Percentiles rank a stretch among this genome's conserved stretches.
Evolutionary conservation across 2,329 filamentous ascomycete species (phyloP).

Genomic region (Clonostachys rhizophaga): DNA sequence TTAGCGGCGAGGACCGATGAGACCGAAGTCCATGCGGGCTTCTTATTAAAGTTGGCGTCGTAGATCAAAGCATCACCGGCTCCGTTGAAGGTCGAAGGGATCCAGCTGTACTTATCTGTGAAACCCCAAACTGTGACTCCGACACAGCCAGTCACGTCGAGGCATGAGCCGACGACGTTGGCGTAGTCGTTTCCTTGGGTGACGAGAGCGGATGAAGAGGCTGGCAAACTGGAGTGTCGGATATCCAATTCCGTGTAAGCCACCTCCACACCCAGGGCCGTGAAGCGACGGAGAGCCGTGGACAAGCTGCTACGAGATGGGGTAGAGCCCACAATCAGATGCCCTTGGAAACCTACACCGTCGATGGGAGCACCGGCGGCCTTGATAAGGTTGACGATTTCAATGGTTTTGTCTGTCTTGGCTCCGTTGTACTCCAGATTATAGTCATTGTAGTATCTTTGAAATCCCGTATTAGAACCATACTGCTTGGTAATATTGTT

Average conservation of each 20-base stretch:
- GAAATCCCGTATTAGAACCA: not conserved
- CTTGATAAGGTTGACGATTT: slow-evolving; percentile 43
- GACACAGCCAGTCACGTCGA: slow-evolving; percentile 30
- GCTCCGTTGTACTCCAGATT: slow-evolving; percentile 49
- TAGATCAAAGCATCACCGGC: slow-evolving; percentile 32
- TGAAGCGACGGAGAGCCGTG: slow-evolving; percentile 43
- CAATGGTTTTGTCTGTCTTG: slow-evolving; percentile 37
- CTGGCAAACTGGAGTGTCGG: slow-evolving; percentile 39
- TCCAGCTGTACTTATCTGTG: slow-evolving; percentile 30
- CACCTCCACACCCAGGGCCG: slow-evolving; percentile 47
- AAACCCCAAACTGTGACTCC: slow-evolving; percentile 39
- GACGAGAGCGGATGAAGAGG: slow-evolving; percentile 27
- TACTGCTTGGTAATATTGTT: not conserved
- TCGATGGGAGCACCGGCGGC: slow-evolving; percentile 51
- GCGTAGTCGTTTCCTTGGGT: slow-evolving; percentile 45
- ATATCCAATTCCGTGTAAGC: slow-evolving; percentile 61
- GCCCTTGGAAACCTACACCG: slow-evolving; percentile 57
- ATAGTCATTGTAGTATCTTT: slow-evolving; percentile 41
- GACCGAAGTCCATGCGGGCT: slow-evolving; percentile 33
- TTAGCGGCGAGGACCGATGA: slow-evolving; percentile 22
- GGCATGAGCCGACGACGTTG: slow-evolving; percentile 26
- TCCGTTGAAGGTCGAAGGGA: slow-evolving; percentile 30
- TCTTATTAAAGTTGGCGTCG: slow-evolving; percentile 27
- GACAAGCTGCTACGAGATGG: slow-evolving; percentile 37
- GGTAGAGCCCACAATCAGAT: slow-evolving; percentile 51